Base-by-base conservation (phyloP, 352 stramenopile genomes). In the Blastocystis sp. region DNA sequence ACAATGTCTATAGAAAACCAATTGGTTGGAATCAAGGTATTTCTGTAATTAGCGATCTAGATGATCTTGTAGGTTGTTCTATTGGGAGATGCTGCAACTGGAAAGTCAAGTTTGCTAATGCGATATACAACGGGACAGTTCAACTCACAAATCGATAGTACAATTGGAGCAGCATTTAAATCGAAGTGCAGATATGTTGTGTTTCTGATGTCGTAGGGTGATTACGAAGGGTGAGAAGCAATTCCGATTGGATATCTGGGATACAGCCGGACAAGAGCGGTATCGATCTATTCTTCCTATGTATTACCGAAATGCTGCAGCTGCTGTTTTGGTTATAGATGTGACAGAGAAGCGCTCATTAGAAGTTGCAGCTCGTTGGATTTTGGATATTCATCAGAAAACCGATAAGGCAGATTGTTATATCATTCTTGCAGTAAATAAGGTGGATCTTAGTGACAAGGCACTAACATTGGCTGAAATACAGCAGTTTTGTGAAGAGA, bases 261-360 rank as follows among this genome's bases (percentile, higher is more conserved):
- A 86, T 5, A 86, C 75, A 52, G 75, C 75, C 14, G 75, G 75
- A 14, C 75, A 86, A 51, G 75, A 86, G 27, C 75, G 75, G 6
- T 86, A 86, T 77, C 75, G 75, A 27, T 86, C 75, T 14, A 86
- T 86, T 46, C 43, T 86, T n/a, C 92, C 92, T 12, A 94, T 95
- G 92, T 95, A 95, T 89, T 95, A 95, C 88, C 92, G 92, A 56
- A 94, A 95, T 81, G 92, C 92, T 39, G 93, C 93, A 81, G 92
- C 92, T 1, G 92, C 92, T 39, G 94, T 95, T 69, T 88, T 95
- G 54, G 92, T 95, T 0, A 94, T 94, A 78, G 92, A 94, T 65
- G 81, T 95, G 43, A 92, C 91, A 61, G 93, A 92, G 74, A 88
- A 92, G 63, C 90, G 90, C 35, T 93, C 90, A 51, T 94, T 95